Evolutionary conservation across 2,329 filamentous ascomycete genomes (phyloP).

Genomic region (Orbilia brochopaga): DNA sequence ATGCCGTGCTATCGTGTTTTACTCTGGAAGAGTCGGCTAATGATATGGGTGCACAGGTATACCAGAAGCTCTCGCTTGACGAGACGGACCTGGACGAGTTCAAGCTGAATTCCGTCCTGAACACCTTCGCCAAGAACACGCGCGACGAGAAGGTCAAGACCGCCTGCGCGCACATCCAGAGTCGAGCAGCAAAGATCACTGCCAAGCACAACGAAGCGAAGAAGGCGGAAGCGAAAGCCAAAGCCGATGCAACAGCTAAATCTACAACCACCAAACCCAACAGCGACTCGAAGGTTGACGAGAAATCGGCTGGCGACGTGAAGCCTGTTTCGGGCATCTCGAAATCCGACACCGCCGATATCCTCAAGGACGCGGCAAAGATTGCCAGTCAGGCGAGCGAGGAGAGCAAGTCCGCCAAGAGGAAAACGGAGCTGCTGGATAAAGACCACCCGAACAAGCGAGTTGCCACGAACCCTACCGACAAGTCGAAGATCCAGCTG

Average conservation of each 20-base stretch:
- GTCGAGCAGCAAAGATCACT: slow-evolving; percentile 33
- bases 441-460: slow-evolving; percentile 43
- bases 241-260: slow-evolving; percentile 18
- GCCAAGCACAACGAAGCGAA: slow-evolving; percentile 39
- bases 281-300: slow-evolving; percentile 27
- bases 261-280: slow-evolving; percentile 4
- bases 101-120: slow-evolving; percentile 39
- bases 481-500: slow-evolving; percentile 44
- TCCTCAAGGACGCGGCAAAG: slow-evolving; percentile 40
- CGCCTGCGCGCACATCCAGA: slow-evolving; percentile 37
- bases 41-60: slow-evolving; percentile 12
- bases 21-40: neutral
- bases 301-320: slow-evolving; percentile 6
- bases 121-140: slow-evolving; percentile 31
- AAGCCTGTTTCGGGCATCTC: slow-evolving; percentile 18
- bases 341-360: slow-evolving; percentile 32
- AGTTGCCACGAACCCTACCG: slow-evolving; percentile 34
- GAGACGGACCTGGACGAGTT: slow-evolving; percentile 32
- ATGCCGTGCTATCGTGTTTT: neutral
- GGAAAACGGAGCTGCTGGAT: slow-evolving; percentile 35
- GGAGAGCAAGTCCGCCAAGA: slow-evolving; percentile 33
- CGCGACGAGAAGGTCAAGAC: slow-evolving; percentile 44
- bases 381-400: slow-evolving; percentile 35
- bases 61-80: slow-evolving; percentile 37
- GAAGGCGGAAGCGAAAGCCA: slow-evolving; percentile 28